Conservation (phyloP, 306 rosid genomes). For the Luffa aegyptiaca region DNA sequence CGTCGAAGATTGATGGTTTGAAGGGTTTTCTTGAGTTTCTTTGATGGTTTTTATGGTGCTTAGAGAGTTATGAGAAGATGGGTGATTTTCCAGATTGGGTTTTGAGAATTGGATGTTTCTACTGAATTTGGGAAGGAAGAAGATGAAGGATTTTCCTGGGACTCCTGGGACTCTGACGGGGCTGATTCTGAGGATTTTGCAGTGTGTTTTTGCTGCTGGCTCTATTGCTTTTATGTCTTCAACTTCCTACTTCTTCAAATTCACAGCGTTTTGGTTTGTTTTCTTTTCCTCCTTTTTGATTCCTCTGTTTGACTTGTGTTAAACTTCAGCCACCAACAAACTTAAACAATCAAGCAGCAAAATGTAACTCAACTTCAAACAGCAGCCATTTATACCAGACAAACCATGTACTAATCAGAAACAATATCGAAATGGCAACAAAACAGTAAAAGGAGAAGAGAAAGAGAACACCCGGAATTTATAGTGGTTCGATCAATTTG, state of each 20-base stretch:
- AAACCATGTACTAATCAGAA: too few relatives aligned
- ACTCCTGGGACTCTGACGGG: constrained; percentile 79
- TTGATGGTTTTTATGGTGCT: neutral
- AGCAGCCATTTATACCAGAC: too few relatives aligned
- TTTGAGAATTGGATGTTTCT: neutral
- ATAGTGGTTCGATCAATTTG: too few relatives aligned
- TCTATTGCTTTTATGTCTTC: constrained; percentile 80
- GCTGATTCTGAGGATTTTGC: constrained; percentile 64
- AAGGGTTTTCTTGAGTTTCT: neutral
- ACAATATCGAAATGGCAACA: too few relatives aligned
- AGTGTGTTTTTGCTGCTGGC: constrained; percentile 65
- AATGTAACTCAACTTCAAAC: too few relatives aligned
- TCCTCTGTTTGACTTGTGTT: neutral
- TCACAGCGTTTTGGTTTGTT: constrained; percentile 76
- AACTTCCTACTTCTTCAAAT: constrained; percentile 58
- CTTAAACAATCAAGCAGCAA: too few relatives aligned
- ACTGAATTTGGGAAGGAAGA: constrained; percentile 15
- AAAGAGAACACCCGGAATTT: too few relatives aligned
- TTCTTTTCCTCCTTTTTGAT: neutral
- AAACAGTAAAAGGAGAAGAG: too few relatives aligned
- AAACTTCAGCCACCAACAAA: too few relatives aligned
- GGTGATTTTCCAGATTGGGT: neutral
- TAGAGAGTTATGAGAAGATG: neutral
- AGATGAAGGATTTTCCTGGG: constrained; percentile 82
- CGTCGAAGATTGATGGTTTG: neutral